These are phyloP conservation scores for Solanum ossicruentum DNA, from an alignment of 257 asterid species.

Conservation along the genomic window DNA sequence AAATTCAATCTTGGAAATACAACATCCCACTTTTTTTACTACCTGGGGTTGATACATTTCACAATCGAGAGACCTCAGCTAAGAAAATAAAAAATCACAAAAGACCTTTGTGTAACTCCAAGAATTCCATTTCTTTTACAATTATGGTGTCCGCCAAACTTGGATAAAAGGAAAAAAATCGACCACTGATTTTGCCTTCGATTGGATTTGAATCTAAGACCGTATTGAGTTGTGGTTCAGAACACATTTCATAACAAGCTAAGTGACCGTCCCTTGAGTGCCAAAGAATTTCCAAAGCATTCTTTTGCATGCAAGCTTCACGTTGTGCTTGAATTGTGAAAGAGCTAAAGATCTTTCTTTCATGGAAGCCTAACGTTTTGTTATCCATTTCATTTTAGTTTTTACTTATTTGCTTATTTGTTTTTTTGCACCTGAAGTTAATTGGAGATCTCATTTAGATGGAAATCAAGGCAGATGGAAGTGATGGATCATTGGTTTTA, in stretches of 20 bases:
- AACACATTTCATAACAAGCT: not conserved
- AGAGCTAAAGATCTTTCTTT: not conserved
- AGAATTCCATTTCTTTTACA: not conserved
- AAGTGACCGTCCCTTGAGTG: not conserved
- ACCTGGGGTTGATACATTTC: too few species aligned
- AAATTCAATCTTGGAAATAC: too few species aligned
- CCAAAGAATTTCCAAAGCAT: not conserved
- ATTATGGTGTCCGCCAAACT: not conserved
- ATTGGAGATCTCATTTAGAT: not conserved
- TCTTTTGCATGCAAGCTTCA: not conserved
- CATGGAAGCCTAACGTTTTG: not conserved
- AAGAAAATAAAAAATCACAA: not conserved
- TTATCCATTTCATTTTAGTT: not conserved
- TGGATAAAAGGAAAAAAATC: not conserved
- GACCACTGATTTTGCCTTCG: not conserved
- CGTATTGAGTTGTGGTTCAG: not conserved
- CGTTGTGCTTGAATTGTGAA: not conserved
- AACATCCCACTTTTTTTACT: not conserved
- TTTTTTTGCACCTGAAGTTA: not conserved
- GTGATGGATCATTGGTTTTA: slow-evolving; percentile 40
- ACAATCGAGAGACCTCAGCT: not conserved
- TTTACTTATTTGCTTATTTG: not conserved
- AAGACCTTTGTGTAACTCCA: not conserved
- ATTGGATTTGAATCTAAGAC: not conserved
- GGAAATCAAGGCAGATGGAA: slow-evolving; percentile 35